phyloP scores from a whole-genome alignment of 805 yeast genomes.

The Soucietia sequanensis region DNA sequence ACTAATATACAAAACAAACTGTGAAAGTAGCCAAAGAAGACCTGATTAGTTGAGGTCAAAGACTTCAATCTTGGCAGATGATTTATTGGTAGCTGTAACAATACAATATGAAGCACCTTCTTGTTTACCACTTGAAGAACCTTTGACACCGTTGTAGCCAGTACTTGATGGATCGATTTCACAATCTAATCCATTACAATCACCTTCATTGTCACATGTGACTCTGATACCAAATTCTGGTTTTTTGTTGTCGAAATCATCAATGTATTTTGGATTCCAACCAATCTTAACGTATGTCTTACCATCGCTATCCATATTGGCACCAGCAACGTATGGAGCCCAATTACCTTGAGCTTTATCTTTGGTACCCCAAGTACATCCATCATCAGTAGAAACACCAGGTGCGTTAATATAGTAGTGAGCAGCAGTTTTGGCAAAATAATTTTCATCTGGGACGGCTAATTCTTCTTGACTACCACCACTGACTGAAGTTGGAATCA shows the following conservation, averaged over 20 bases:
- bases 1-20: conserved; percentile 6
- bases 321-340: conserved; percentile 93
- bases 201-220: conserved; percentile 65
- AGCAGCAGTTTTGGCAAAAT: conserved; percentile 85
- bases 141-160: conserved; percentile 55
- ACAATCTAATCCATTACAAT: conserved; percentile 79
- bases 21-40: no score
- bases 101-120: conserved; percentile 78
- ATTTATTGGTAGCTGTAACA: conserved; percentile 65
- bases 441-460: conserved; percentile 83
- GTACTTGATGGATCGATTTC: conserved; percentile 70
- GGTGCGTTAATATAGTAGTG: conserved; percentile 85
- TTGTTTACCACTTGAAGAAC: conserved; percentile 42
- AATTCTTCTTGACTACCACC: conserved; percentile 47
- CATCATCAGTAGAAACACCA: conserved; percentile 72
- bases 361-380: conserved; percentile 80
- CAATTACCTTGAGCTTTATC: conserved; percentile 78
- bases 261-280: conserved; percentile 86
- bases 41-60: conserved; percentile 34
- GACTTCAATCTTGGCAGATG: conserved; percentile 71
- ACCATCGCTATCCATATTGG: conserved; percentile 69
- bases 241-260: conserved; percentile 50
- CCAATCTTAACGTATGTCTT: conserved; percentile 82
- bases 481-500: conserved; percentile 76
- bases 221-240: conserved; percentile 74